Conservation (phyloP, 208 protist species). For the Acanthamoeba comandoni region DNA sequence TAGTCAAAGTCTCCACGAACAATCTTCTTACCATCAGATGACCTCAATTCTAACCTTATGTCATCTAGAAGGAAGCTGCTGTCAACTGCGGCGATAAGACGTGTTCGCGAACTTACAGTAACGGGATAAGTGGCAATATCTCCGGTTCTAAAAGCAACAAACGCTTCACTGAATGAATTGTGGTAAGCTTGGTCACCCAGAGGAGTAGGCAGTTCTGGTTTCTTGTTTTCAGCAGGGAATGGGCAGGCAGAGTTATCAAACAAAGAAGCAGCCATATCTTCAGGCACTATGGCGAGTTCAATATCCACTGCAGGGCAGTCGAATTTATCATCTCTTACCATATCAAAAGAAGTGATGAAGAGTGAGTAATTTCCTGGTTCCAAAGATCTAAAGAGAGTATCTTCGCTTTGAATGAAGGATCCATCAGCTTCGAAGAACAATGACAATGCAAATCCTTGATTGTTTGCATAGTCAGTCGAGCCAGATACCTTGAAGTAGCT, state of each 20-base stretch:
- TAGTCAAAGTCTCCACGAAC: conserved; percentile 40
- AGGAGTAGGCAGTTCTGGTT: neutral
- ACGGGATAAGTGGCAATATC: conserved; percentile 22
- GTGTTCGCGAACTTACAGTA: neutral
- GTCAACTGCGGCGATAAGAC: conserved; percentile 21
- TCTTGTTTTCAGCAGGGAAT: conserved; percentile 19
- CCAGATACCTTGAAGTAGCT: conserved; percentile 63
- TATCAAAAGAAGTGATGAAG: conserved; percentile 59
- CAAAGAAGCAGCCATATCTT: too few species aligned
- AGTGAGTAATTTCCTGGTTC: conserved; percentile 55
- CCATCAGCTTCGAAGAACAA: conserved; percentile 36
- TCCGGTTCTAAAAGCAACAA: conserved; percentile 36
- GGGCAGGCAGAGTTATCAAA: conserved; percentile 25
- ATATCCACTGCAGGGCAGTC: conserved; percentile 6
- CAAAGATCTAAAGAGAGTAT: conserved; percentile 36
- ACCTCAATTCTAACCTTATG: conserved; percentile 62
- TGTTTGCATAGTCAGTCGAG: neutral
- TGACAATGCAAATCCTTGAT: conserved; percentile 39
- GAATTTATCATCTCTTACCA: neutral
- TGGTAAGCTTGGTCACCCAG: too few species aligned
- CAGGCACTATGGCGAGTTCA: neutral
- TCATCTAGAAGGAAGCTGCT: conserved; percentile 67
- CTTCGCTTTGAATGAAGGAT: neutral
- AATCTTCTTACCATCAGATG: neutral
- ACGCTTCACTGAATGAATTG: neutral